Percentiles rank a stretch among this genome's conserved stretches.
These are phyloP conservation scores for Parathielavia hyrcaniae DNA, from an alignment of 495 filamentous ascomycete species.

Conservation along the genomic window DNA sequence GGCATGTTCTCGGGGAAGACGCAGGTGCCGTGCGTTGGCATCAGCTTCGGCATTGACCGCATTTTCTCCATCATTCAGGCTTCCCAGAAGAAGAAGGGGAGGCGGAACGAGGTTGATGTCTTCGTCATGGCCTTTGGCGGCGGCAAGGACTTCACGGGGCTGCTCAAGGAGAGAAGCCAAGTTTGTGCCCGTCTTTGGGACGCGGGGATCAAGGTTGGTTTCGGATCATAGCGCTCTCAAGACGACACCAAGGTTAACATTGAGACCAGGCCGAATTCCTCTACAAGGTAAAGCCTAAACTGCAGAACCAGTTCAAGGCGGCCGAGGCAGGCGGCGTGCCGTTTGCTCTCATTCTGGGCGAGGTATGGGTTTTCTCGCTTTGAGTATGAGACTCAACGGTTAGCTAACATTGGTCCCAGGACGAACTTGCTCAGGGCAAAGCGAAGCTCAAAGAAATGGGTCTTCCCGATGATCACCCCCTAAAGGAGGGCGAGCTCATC, in stretches of 20 bases:
- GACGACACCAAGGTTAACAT: neutral
- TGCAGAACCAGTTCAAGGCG: conserved; percentile 72
- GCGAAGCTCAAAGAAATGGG: conserved; percentile 81
- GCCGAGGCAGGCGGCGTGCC: conserved; percentile 60
- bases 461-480: conserved; percentile 67
- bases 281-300: conserved; percentile 74
- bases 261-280: conserved; percentile 61
- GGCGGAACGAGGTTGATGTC: conserved; percentile 67
- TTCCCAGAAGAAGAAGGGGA: conserved; percentile 56
- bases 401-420: conserved; percentile 36
- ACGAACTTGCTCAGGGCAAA: conserved; percentile 70
- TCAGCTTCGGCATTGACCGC: conserved; percentile 91
- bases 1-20: conserved; percentile 83
- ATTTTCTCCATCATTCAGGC: conserved; percentile 89
- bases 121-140: conserved; percentile 92
- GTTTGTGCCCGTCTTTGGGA: conserved; percentile 70
- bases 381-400: neutral
- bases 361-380: conserved; percentile 28
- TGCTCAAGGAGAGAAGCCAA: conserved; percentile 74
- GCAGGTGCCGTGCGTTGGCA: conserved; percentile 85
- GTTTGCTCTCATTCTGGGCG: conserved; percentile 73
- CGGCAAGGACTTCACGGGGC: conserved; percentile 73
- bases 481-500: conserved; percentile 78
- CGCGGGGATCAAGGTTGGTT: conserved; percentile 63
- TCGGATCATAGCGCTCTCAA: neutral